Evolutionary conservation across 2,329 filamentous ascomycete genomes (phyloP).

Genomic region (Talaromyces atroroseus): DNA sequence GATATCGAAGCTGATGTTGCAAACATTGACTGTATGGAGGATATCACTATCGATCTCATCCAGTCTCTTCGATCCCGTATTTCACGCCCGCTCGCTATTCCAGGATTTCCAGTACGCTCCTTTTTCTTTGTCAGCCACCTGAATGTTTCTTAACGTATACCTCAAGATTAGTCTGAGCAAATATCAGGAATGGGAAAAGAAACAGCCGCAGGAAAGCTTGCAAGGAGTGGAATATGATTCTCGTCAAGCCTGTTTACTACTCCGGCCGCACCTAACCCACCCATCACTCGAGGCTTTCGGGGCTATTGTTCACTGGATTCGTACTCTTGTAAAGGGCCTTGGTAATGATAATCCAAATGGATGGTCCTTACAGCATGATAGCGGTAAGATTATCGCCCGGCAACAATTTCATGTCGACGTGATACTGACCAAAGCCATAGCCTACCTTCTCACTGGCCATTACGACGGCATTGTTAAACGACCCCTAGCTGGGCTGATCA

Average conservation of each 20-base stretch:
- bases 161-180: neutral
- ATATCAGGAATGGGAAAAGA: constrained; percentile 1
- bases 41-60: neutral
- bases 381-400: neutral
- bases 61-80: neutral
- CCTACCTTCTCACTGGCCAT: neutral
- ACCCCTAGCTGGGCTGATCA: neutral
- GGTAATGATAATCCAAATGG: neutral
- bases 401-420: neutral
- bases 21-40: neutral
- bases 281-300: neutral
- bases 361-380: neutral
- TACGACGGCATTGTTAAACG: neutral
- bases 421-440: neutral
- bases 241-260: neutral
- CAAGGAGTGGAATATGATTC: neutral
- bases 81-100: neutral
- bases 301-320: neutral
- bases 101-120: neutral
- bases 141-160: neutral
- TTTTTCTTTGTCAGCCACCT: neutral
- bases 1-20: neutral
- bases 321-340: neutral
- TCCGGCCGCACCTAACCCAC: neutral
- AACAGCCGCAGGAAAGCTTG: neutral